Base-by-base conservation (phyloP, 1,284 basidiomycete genomes). In the Pyrrhoderma lamaoense region DNA sequence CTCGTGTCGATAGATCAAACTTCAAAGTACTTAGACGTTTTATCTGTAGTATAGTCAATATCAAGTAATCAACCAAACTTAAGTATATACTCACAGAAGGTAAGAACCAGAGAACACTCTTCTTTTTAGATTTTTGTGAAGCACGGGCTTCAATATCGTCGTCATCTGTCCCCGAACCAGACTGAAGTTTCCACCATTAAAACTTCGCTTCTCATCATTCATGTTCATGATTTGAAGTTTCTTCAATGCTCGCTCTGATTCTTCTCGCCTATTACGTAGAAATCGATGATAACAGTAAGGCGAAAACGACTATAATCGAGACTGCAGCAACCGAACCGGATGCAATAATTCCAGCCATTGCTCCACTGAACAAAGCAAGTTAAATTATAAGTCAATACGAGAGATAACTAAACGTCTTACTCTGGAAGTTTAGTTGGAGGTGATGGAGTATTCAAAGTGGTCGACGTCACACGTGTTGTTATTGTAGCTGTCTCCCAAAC, bases 81-180 rank as follows among this genome's bases (percentile, higher is more conserved):
- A 27, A 25, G 27, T 8, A 9, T 37, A 31, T 4, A 44, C 43
- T 9, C 40, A 51, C 49, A 21, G 49, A 45, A 46, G 49, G 49
- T 16, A 51, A 16, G 13, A 44, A 19, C 9, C 2, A 19, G n/a
- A 36, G 18, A 18, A 25, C 22, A 5, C 36, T n/a, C 49, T 8
- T 23, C 35, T 22, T 11, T 35, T 35, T 31, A 13, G 14, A 31
- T 31, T 31, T 31, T 5, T 5, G 27, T 31, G 5, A 11, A 5
- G 27, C 11, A 31, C 27, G 7, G 11, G 27, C 27, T 31, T 31
- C 27, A 31, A 22, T 19, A 43, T 44, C 19, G n/a, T 5, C 44
- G n/a, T 51, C 35, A 11, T 46, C 43, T 18, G 27, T 13, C 45
- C 49, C 8, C 45, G 23, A 2, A 45, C 45, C 16, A 8, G 35